phyloP scores from a whole-genome alignment of 495 filamentous ascomycete species.

The Penicillium samsonianum region DNA sequence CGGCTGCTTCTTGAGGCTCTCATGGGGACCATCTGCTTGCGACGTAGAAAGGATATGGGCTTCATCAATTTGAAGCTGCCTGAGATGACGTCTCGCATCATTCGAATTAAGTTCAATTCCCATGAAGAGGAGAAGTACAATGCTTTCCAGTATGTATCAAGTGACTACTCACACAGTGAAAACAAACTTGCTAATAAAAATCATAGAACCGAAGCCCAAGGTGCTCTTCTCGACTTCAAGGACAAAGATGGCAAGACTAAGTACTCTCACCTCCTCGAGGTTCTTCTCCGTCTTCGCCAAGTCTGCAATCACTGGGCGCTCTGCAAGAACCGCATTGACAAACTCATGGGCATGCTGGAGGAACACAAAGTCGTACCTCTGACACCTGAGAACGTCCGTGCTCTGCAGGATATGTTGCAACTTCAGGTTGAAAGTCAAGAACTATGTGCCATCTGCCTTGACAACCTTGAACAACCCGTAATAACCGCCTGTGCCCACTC shows the following conservation, averaged over 20 bases:
- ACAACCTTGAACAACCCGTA: conserved; percentile 69
- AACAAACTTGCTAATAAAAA: conserved; percentile 19
- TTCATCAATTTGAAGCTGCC: conserved; percentile 86
- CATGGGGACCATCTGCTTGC: conserved; percentile 80
- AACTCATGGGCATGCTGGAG: conserved; percentile 67
- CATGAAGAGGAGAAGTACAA: conserved; percentile 83
- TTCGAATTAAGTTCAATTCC: conserved; percentile 70
- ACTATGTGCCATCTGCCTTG: conserved; percentile 82
- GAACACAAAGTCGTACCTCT: conserved; percentile 65
- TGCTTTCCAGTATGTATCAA: conserved; percentile 58
- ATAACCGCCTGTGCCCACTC: conserved; percentile 89
- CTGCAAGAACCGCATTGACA: conserved; percentile 70
- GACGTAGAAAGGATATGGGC: conserved; percentile 85
- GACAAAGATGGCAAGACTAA: conserved; percentile 45
- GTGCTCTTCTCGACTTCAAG: conserved; percentile 64
- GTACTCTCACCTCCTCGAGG: conserved; percentile 73
- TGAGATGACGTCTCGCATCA: conserved; percentile 75
- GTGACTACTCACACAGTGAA: not conserved
- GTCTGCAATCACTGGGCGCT: conserved; percentile 88
- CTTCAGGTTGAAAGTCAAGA: conserved; percentile 80
- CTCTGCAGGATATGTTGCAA: conserved; percentile 76
- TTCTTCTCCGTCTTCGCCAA: conserved; percentile 82
- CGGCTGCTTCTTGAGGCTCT: conserved; percentile 70
- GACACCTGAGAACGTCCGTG: conserved; percentile 69
- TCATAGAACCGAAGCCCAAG: conserved; percentile 67